These are phyloP conservation scores for Colletotrichum neosansevieriae DNA, from an alignment of 2,329 filamentous ascomycete species.

Conservation along the genomic window DNA sequence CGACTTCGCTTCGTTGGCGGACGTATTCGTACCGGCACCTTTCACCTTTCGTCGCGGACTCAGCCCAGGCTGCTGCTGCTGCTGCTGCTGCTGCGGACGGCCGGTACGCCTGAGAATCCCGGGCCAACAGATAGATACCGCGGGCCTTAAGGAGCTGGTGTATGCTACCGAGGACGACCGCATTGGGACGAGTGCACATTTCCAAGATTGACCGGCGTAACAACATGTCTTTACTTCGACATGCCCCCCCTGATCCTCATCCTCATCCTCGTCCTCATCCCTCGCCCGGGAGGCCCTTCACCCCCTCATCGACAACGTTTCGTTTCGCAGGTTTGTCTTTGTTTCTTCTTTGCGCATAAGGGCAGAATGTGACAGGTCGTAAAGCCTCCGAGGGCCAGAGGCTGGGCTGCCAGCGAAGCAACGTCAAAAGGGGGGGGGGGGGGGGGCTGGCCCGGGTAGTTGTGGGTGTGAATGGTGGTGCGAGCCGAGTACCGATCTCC, in stretches of 20 bases:
- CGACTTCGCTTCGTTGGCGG: conserved; percentile 9
- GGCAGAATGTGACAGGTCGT: conserved; percentile 23
- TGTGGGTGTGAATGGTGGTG: conserved; percentile 28
- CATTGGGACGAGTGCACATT: conserved; percentile 29
- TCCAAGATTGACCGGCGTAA: conserved; percentile 33
- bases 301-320: background rate
- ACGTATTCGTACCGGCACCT: background rate
- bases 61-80: background rate
- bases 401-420: conserved; percentile 34
- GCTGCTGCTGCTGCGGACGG: conserved; percentile 18
- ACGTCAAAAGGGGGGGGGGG: conserved; percentile 19
- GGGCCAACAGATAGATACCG: conserved; percentile 15
- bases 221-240: conserved; percentile 27
- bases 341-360: conserved; percentile 19
- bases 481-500: conserved; percentile 39
- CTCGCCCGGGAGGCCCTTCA: background rate
- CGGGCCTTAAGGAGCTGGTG: background rate
- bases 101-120: conserved; percentile 19
- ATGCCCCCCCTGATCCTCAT: background rate
- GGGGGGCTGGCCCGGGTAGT: conserved; percentile 21
- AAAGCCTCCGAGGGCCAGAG: conserved; percentile 17
- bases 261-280: conserved; percentile 3
- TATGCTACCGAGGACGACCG: conserved; percentile 16
- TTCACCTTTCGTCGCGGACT: conserved; percentile 10
- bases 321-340: background rate